A percentile compares a stretch with the other conserved stretches of the same genome.
Evolutionary conservation across 169 alveolate genomes (phyloP).

Genomic region (Eimeria praecox): DNA sequence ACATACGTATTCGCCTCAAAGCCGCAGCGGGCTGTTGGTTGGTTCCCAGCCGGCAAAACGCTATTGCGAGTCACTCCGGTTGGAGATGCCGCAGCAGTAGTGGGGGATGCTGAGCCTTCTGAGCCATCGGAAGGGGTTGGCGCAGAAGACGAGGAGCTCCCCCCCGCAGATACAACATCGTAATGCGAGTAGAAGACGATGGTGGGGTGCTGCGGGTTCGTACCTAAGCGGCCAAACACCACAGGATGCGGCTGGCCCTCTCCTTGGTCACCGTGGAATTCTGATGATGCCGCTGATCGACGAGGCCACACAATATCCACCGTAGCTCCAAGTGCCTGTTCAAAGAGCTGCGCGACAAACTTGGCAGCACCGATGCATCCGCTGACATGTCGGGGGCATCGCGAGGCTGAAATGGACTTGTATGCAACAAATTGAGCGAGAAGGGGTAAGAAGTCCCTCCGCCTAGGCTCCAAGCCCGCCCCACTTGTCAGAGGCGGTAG

Average conservation of each 20-base stretch:
- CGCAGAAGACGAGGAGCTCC: not conserved
- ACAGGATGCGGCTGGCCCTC: constrained; percentile 80
- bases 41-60: constrained; percentile 16
- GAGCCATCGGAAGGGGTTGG: constrained; percentile 1
- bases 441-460: constrained; percentile 57
- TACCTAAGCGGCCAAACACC: constrained; percentile 82
- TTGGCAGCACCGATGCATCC: constrained; percentile 69
- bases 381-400: constrained; percentile 60
- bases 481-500: constrained; percentile 49
- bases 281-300: constrained; percentile 44
- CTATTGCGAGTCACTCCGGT: constrained; percentile 9
- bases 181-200: constrained; percentile 83
- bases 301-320: constrained; percentile 74
- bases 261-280: constrained; percentile 54
- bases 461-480: constrained; percentile 52
- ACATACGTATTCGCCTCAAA: not conserved
- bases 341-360: constrained; percentile 60
- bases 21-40: constrained; percentile 21
- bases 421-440: constrained; percentile 68
- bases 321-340: constrained; percentile 76
- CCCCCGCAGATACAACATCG: constrained; percentile 81
- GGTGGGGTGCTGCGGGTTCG: constrained; percentile 81
- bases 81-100: constrained; percentile 42
- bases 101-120: constrained; percentile 33
- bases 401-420: constrained; percentile 62